Evolutionary conservation across 1,139 yeast genomes (phyloP).

Genomic region (Hyphopichia wangnamkhiaoensis): DNA sequence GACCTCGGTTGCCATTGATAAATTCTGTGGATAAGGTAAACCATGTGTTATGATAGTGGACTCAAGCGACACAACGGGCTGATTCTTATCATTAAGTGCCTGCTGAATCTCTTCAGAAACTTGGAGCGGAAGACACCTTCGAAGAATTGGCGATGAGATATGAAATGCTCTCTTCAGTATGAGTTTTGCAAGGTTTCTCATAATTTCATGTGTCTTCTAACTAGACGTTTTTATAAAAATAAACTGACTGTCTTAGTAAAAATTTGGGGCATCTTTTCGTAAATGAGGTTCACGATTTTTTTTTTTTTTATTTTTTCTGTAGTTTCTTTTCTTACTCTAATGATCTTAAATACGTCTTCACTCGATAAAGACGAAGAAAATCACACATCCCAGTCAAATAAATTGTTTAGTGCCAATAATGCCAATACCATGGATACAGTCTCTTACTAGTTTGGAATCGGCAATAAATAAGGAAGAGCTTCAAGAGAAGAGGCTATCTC

Average conservation of each 20-base stretch:
- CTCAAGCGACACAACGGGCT: constrained; percentile 78
- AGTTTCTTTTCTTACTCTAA: not conserved
- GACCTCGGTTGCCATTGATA: constrained; percentile 69
- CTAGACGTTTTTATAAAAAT: no score
- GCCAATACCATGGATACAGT: not conserved
- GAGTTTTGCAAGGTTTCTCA: no score
- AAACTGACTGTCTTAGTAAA: no score
- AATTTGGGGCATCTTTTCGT: no score
- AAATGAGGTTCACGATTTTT: not conserved
- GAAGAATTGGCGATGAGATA: not conserved
- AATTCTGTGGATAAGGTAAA: constrained; percentile 75
- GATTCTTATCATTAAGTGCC: constrained; percentile 50
- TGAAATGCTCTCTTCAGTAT: not conserved
- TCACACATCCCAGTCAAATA: no score
- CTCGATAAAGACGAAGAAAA: no score
- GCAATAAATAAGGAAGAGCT: not conserved
- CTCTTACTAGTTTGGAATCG: not conserved
- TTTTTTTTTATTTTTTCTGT: no score
- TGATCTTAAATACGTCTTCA: no score
- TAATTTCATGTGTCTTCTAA: no score
- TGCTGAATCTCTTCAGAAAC: constrained; percentile 61
- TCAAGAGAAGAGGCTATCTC: not conserved
- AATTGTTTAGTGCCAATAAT: not conserved
- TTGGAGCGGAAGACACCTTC: no score
- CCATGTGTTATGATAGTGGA: constrained; percentile 92